A percentile compares a stretch with the other conserved stretches of the same genome.
These are phyloP conservation scores for Penicillium odoratum DNA, from an alignment of 495 filamentous ascomycete species.

Conservation along the genomic window DNA sequence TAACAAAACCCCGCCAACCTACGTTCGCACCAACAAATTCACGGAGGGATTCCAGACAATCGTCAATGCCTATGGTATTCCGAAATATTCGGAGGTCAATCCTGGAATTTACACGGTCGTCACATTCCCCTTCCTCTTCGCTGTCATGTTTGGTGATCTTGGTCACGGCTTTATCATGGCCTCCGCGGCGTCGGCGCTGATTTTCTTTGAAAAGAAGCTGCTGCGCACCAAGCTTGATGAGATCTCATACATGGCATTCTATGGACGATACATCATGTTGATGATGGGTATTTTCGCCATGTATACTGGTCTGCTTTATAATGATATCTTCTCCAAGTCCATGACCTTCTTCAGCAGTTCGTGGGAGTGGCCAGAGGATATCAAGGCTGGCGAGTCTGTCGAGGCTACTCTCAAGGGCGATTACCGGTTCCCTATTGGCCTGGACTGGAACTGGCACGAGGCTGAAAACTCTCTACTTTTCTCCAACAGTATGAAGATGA, in stretches of 20 bases:
- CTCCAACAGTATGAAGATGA: constrained; percentile 99
- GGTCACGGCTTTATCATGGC: constrained; percentile 90
- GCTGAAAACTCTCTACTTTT: constrained; percentile 93
- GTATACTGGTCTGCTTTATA: constrained; percentile 96
- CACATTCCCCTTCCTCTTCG: constrained; percentile 97
- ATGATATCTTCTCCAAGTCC: constrained; percentile 93
- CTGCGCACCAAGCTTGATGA: constrained; percentile 86
- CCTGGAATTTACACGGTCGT: constrained; percentile 91
- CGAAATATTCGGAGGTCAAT: constrained; percentile 97
- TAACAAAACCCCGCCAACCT: constrained; percentile 95
- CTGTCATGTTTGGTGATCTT: constrained; percentile 95
- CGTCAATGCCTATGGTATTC: constrained; percentile 95
- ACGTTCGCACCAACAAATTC: constrained; percentile 96
- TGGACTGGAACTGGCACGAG: constrained; percentile 97
- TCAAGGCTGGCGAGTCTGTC: constrained; percentile 58
- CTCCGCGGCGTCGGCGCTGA: constrained; percentile 79
- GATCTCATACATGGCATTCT: constrained; percentile 96
- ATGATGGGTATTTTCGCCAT: constrained; percentile 98
- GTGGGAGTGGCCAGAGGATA: constrained; percentile 80
- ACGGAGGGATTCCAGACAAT: constrained; percentile 98
- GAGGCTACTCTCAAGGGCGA: constrained; percentile 61
- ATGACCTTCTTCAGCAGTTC: constrained; percentile 83
- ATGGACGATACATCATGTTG: constrained; percentile 95
- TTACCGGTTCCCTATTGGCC: constrained; percentile 90
- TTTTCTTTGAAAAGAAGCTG: constrained; percentile 88